A percentile compares a stretch with the other conserved stretches of the same genome.
Evolutionary conservation across 2,329 filamentous ascomycete species (phyloP).

Genomic region (Neopestalotiopsis clavispora): DNA sequence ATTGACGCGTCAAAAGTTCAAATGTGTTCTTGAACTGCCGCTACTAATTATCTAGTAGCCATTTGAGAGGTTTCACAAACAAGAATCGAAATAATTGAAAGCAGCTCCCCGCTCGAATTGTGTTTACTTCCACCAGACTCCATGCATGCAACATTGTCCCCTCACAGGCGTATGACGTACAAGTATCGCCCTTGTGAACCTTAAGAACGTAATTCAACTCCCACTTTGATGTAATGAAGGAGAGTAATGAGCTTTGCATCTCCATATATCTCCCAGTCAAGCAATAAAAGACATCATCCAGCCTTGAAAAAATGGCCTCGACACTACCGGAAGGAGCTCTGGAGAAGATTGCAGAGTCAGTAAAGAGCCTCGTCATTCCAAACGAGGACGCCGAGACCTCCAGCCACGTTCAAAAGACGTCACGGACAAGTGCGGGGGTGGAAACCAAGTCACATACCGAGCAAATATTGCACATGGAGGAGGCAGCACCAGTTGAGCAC

Average conservation of each 20-base stretch:
- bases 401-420: background rate
- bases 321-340: conserved; percentile 1
- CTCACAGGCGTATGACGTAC: background rate
- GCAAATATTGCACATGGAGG: background rate
- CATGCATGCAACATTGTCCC: background rate
- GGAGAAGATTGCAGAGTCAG: background rate
- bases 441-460: background rate
- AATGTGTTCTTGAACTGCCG: background rate
- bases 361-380: background rate
- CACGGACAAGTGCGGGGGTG: background rate
- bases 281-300: background rate
- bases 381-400: background rate
- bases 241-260: background rate
- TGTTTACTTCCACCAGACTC: background rate
- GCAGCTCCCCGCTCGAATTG: background rate
- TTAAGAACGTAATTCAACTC: background rate
- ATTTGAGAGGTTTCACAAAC: too few relatives aligned
- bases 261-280: background rate
- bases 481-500: conserved; percentile 2
- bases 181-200: background rate
- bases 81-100: background rate
- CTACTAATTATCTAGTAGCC: background rate
- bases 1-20: background rate
- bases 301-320: conserved; percentile 1
- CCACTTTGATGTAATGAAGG: background rate